A percentile compares a stretch with the other conserved stretches of the same genome.
phyloP scores from a whole-genome alignment of 208 protist genomes.

The Acanthamoeba lenticulata region DNA sequence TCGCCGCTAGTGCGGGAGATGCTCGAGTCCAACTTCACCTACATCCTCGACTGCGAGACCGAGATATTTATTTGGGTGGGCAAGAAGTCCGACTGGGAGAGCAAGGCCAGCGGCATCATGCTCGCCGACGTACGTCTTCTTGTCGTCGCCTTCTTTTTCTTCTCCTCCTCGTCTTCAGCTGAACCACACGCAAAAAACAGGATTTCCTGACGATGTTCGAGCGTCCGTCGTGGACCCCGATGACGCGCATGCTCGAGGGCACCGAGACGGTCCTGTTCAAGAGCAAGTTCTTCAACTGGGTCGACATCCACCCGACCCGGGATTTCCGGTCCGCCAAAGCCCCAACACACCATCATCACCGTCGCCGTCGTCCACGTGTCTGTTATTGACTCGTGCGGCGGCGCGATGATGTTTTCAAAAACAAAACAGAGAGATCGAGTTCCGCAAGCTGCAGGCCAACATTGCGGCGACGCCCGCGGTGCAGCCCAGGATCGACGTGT shows the following conservation, averaged over 20 bases:
- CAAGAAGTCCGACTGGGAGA: conserved; percentile 70
- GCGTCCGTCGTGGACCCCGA: conserved; percentile 65
- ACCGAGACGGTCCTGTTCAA: conserved; percentile 67
- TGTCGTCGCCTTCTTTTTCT: too few species aligned
- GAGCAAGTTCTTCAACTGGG: conserved; percentile 69
- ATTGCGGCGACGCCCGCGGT: conserved; percentile 33
- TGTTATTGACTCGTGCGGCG: too few species aligned
- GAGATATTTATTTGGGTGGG: conserved; percentile 81
- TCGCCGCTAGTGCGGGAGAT: conserved; percentile 29
- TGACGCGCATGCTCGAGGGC: conserved; percentile 63
- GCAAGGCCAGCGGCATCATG: conserved; percentile 65
- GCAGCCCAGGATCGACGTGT: conserved; percentile 59
- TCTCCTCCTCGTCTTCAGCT: too few species aligned
- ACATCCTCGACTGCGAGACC: conserved; percentile 79
- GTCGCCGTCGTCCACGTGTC: too few species aligned
- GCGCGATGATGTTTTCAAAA: too few species aligned
- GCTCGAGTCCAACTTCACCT: conserved; percentile 66
- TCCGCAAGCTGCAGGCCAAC: conserved; percentile 53
- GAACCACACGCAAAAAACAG: too few species aligned
- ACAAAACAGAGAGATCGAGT: conserved; percentile 46
- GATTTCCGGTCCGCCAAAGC: conserved; percentile 1
- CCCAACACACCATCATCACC: too few species aligned
- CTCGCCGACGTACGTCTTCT: conserved; percentile 49
- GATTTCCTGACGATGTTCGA: conserved; percentile 70
- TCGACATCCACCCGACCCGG: conserved; percentile 8